Evolutionary conservation across 1,284 basidiomycete genomes (phyloP).

Genomic region (Cronartium quercuum): DNA sequence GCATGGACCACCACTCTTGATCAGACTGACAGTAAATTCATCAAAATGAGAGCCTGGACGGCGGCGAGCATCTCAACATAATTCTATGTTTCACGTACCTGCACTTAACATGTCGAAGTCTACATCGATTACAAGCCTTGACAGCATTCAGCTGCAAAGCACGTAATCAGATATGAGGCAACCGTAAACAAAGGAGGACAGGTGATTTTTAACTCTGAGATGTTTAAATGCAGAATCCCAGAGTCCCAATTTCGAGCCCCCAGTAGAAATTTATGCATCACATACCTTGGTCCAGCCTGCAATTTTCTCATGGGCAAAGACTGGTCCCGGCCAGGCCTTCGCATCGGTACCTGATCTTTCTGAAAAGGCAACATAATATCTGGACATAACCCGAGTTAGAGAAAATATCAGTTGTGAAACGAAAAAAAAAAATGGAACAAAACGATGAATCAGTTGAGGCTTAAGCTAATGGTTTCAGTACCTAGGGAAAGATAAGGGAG

Average conservation of each 20-base stretch:
- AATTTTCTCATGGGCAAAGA: conserved; percentile 22
- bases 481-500: not conserved
- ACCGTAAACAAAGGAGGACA: too few relatives aligned
- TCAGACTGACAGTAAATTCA: conserved; percentile 1
- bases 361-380: not conserved
- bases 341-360: not conserved
- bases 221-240: too few relatives aligned
- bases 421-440: too few relatives aligned
- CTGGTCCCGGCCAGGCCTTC: conserved; percentile 25
- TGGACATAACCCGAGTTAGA: too few relatives aligned
- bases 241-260: too few relatives aligned
- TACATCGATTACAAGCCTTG: conserved; percentile 24
- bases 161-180: too few relatives aligned
- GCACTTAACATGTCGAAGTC: conserved; percentile 22
- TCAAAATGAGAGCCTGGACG: not conserved
- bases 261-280: too few relatives aligned
- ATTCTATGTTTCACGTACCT: conserved; percentile 10
- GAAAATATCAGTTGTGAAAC: too few relatives aligned
- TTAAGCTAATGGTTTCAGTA: too few relatives aligned
- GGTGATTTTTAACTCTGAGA: too few relatives aligned
- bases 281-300: conserved; percentile 24
- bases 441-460: too few relatives aligned
- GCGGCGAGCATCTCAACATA: not conserved
- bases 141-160: conserved; percentile 18
- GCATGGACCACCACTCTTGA: conserved; percentile 17